Conservation (phyloP, 805 yeast species). For the Schizosaccharomyces pombe region DNA sequence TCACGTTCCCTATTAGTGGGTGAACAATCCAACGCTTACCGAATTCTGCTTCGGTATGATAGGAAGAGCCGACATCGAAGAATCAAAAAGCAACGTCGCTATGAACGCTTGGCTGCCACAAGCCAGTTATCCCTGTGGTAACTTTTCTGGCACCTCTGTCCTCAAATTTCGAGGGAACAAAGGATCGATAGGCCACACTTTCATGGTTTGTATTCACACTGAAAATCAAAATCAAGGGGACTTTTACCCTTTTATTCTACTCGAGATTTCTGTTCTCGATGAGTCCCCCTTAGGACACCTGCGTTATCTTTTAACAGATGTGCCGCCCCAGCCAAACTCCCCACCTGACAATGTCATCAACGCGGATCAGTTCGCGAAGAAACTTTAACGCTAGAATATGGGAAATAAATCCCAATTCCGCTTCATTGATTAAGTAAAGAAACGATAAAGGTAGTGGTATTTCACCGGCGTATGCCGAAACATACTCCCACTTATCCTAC, state of each 20-base stretch:
- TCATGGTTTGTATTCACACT: conserved; percentile 26
- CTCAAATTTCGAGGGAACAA: conserved; percentile 23
- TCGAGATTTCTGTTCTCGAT: conserved; percentile 26
- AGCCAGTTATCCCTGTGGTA: conserved; percentile 24
- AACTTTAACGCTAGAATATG: conserved; percentile 17
- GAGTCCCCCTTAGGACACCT: conserved; percentile 25
- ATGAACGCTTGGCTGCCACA: conserved; percentile 28
- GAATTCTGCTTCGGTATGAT: too few relatives aligned
- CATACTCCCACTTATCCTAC: conserved; percentile 21
- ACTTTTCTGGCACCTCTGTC: conserved; percentile 25
- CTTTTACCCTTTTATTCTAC: conserved; percentile 26
- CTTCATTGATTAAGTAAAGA: conserved; percentile 19
- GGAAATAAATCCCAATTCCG: conserved; percentile 19
- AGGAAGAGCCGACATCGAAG: too few relatives aligned
- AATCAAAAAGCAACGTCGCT: too few relatives aligned
- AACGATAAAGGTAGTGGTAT: conserved; percentile 23
- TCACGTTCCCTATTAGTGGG: too few relatives aligned
- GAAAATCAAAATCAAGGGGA: conserved; percentile 25
- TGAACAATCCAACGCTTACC: too few relatives aligned
- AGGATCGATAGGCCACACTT: conserved; percentile 29
- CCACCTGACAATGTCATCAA: conserved; percentile 20
- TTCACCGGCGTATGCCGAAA: conserved; percentile 25
- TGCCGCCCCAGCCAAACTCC: conserved; percentile 27
- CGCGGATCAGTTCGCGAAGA: conserved; percentile 16
- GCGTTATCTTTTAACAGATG: conserved; percentile 26